Evolutionary conservation across 2,329 filamentous ascomycete species (phyloP), one percentile per base, ranked within the genome.

Genomic region (Alternaria ventricosa): DNA sequence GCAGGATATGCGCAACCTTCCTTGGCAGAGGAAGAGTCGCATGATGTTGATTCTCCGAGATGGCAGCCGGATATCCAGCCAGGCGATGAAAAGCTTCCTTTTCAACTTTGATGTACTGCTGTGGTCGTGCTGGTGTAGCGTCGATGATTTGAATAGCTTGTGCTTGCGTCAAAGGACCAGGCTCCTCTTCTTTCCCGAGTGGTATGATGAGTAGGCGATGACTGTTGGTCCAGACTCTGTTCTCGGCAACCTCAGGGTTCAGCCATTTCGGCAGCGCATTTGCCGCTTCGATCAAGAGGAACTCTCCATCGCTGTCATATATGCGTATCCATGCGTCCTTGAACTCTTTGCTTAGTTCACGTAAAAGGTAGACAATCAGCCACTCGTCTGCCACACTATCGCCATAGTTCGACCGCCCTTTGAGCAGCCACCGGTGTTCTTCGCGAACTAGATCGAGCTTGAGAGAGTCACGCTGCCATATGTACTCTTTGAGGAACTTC

Each of bases 341-440:
- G 72, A 92, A 92, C 41, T 87, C 85, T 70, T 86, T 91, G 71
- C 90, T 94, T 71, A 98, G 82, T 80, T 97, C 91, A 47, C 92
- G 89, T 28, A 99, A 84, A 6, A 98, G 83, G 81, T 94, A 97
- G 20, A 98, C 94, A 63, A 98, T 90, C 6, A 98, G 87, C 96
- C 96, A 99, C 82, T 99, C 96, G 73, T 99, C 96, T 75, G 97
- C 95, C 5, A 98, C 90, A 0, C 94, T 96, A 80, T 99, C 96
- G 9, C 95, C 94, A 74, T 94, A 98, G 77, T 95, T 92, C 1
- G 93, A 96, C 55, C 85, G 84, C 20, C 95, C 95, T 66, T 88
- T 87, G 6, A 99, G 86, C 67, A 90, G 89, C 70, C 82, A 84
- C 53, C 80, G 75, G 3, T 82, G 88, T 72, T 90, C 80, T 84